Percentiles rank a stretch among this genome's conserved stretches.
These are phyloP conservation scores for Cenchrus purpureus DNA, from an alignment of 176 grass and related monocot species.

Conservation along the genomic window DNA sequence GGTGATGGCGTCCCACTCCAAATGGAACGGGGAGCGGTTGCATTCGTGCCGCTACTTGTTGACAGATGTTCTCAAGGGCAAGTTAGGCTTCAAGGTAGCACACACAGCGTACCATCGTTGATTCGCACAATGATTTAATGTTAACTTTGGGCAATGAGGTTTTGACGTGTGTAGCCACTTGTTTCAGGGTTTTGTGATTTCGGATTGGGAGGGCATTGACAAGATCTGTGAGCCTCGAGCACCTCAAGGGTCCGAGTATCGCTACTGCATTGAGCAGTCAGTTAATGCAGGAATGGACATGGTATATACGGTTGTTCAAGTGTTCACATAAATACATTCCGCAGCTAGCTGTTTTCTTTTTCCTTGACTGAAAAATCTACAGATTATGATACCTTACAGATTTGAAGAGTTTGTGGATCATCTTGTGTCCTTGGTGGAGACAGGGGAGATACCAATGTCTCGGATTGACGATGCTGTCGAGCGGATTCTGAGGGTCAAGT, in stretches of 20 bases:
- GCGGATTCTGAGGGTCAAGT: slow-evolving; percentile 90
- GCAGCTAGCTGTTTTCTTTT: neutral
- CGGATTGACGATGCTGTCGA: slow-evolving; percentile 82
- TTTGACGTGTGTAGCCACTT: slow-evolving; percentile 3
- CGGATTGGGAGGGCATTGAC: slow-evolving; percentile 95
- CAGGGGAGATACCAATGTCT: slow-evolving; percentile 67
- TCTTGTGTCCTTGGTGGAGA: slow-evolving; percentile 81
- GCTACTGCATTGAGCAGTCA: slow-evolving; percentile 71
- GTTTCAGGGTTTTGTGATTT: slow-evolving; percentile 89
- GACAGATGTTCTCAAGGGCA: slow-evolving; percentile 83
- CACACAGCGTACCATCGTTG: neutral
- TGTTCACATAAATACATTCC: slow-evolving; percentile 25
- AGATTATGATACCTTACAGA: slow-evolving; percentile 92
- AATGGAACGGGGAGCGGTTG: slow-evolving; percentile 78
- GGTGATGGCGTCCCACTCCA: slow-evolving; percentile 81
- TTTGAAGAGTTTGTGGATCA: slow-evolving; percentile 88
- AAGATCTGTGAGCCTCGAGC: slow-evolving; percentile 65
- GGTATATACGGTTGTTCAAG: slow-evolving; percentile 54
- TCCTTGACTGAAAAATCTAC: slow-evolving; percentile 45
- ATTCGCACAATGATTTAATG: neutral
- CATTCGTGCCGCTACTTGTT: slow-evolving; percentile 64
- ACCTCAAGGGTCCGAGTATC: slow-evolving; percentile 71
- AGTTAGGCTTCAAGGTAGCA: slow-evolving; percentile 85
- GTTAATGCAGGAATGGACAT: slow-evolving; percentile 95
- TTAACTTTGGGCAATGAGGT: neutral